phyloP scores from a whole-genome alignment of 2,329 filamentous ascomycete genomes.

The Fusarium irregulare region DNA sequence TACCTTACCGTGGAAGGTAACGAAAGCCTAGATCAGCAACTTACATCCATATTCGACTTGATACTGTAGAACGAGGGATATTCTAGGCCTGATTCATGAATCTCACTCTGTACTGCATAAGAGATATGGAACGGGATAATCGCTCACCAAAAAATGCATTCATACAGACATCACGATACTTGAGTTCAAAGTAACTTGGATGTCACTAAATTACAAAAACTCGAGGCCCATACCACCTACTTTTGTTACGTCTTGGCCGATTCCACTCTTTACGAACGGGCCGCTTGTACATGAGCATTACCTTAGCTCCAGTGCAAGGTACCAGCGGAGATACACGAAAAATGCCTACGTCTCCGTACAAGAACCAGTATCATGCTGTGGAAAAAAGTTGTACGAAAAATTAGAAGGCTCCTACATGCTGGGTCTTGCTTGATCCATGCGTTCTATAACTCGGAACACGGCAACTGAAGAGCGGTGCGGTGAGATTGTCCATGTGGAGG shows the following conservation, averaged over 20 bases:
- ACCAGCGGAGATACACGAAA: slow-evolving; percentile 30
- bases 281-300: slow-evolving; percentile 33
- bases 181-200: slow-evolving; percentile 22
- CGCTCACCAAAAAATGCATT: slow-evolving; percentile 23
- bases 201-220: slow-evolving; percentile 32
- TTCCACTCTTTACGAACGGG: slow-evolving; percentile 34
- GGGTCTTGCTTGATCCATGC: slow-evolving; percentile 19
- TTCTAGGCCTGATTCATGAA: slow-evolving; percentile 16
- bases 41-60: slow-evolving; percentile 5
- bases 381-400: neutral
- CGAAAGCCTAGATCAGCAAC: slow-evolving; percentile 8
- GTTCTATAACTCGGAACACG: slow-evolving; percentile 45
- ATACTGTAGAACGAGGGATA: slow-evolving; percentile 21
- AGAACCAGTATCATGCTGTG: slow-evolving; percentile 15
- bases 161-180: slow-evolving; percentile 11
- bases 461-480: slow-evolving; percentile 42
- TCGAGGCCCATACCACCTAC: slow-evolving; percentile 12
- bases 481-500: slow-evolving; percentile 46
- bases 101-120: neutral
- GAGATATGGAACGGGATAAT: slow-evolving; percentile 24
- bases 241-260: slow-evolving; percentile 15
- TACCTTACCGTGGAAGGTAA: neutral
- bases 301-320: slow-evolving; percentile 25
- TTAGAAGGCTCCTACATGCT: neutral
- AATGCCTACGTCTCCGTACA: neutral